Base-by-base conservation (phyloP, 371 early-diverging fungal genomes). In the Capillidium rhysosporum region DNA sequence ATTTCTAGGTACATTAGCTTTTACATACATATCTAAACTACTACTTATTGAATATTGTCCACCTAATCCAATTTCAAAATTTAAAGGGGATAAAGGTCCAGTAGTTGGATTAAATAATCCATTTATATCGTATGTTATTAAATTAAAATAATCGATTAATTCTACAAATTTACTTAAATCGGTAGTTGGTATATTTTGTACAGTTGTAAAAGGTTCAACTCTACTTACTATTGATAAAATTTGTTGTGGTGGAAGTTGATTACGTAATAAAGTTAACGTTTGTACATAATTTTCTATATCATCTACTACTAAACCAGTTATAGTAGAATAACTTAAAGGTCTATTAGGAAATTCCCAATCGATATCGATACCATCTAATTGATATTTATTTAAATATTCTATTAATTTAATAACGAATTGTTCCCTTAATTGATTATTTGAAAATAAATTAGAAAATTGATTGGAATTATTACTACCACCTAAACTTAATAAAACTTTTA, bases 311-410 rank as follows among this genome's bases (percentile, higher is more conserved):
- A 67, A 12, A 34, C 34, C 65, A n/a, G n/a, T n/a, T 43, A 67
- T 56, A 59, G 84, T 86, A 61, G 81, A 80, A 8, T 72, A 74
- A 24, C 75, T 69, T 1, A 76, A 83, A 48, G 72, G 66, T 8
- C 72, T 66, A 16, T 73, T 82, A 24, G 86, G 84, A 56, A 78
- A 86, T 58, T 87, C 86, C 84, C 82, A 86, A 61, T 76, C 79
- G 10, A 57, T 56, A 59, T 56, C 63, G 51, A 48, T 60, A 39
- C 70, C 70, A 39, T 69, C 69, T 5, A 69, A 53, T 34, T 64
- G 5, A 29, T 18, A 43, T 34, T 48, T 38, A 8, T 25, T 39
- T 1, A 49, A 38, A 40, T 46, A 49, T 2, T 34, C 56, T 16
- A 46, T n/a, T 4, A 40, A 16, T 7, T 56, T 46, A 14, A 71